Percentiles rank a stretch among this genome's conserved stretches.
phyloP scores from a whole-genome alignment of 2,329 filamentous ascomycete species.

The Ophiocordyceps unilateralis region DNA sequence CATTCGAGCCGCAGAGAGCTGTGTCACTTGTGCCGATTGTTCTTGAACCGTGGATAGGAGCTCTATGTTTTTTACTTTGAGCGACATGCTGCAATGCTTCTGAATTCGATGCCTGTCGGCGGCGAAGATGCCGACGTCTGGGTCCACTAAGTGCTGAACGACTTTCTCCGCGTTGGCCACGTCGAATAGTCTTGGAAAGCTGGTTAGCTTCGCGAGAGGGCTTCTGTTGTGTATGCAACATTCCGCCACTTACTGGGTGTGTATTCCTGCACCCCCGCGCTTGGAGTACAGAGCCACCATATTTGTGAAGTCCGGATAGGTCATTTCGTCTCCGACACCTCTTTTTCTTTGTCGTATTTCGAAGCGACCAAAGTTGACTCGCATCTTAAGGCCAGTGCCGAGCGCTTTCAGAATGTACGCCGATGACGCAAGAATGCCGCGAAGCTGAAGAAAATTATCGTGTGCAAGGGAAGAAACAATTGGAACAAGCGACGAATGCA shows the following conservation, averaged over 20 bases:
- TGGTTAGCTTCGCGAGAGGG: slow-evolving; percentile 1
- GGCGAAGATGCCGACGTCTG: slow-evolving; percentile 3
- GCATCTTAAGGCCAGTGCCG: slow-evolving; percentile 11
- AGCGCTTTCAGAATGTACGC: slow-evolving; percentile 10
- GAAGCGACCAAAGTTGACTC: slow-evolving; percentile 15
- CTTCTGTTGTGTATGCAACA: no score
- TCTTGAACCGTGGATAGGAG: slow-evolving; percentile 7
- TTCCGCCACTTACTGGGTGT: slow-evolving; percentile 8
- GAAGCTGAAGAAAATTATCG: slow-evolving; percentile 7
- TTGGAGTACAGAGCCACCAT: slow-evolving; percentile 11
- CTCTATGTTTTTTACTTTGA: slow-evolving; percentile 6
- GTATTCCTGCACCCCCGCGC: slow-evolving; percentile 13
- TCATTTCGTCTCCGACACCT: slow-evolving; percentile 6
- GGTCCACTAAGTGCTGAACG: slow-evolving; percentile 3
- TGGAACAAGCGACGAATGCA: neutral
- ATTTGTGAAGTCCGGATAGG: slow-evolving; percentile 9
- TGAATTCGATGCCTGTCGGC: slow-evolving; percentile 2
- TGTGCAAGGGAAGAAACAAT: neutral
- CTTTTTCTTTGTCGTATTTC: slow-evolving; percentile 11
- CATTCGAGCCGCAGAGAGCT: slow-evolving; percentile 9
- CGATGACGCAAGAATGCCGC: slow-evolving; percentile 5
- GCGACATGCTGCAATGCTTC: slow-evolving; percentile 6
- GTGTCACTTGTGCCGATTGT: slow-evolving; percentile 2
- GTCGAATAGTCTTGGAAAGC: slow-evolving; percentile 3
- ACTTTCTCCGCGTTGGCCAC: slow-evolving; percentile 1